These are phyloP conservation scores for Biscogniauxia sp. DNA, from an alignment of 2,329 filamentous ascomycete genomes.

Conservation along the genomic window DNA sequence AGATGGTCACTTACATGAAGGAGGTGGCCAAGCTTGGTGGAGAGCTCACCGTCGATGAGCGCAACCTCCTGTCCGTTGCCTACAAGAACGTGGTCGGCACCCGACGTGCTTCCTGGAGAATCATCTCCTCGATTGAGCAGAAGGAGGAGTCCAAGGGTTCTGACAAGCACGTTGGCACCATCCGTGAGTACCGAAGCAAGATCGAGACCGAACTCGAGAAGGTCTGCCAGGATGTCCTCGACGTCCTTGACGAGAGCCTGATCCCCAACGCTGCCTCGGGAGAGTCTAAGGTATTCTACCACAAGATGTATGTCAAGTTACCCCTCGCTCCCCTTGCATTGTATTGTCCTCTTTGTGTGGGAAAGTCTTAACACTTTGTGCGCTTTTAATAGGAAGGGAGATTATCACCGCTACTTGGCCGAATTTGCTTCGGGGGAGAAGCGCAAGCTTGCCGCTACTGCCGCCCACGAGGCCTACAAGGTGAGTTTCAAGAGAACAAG, in stretches of 20 bases:
- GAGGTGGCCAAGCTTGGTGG: slow-evolving; percentile 88
- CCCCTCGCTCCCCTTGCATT: slow-evolving; percentile 1
- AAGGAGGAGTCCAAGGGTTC: slow-evolving; percentile 99
- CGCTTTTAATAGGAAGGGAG: slow-evolving; percentile 73
- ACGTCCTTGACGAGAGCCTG: slow-evolving; percentile 87
- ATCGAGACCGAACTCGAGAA: slow-evolving; percentile 96
- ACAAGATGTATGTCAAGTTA: slow-evolving; percentile 83
- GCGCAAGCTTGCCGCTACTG: slow-evolving; percentile 83
- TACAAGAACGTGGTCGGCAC: slow-evolving; percentile 99
- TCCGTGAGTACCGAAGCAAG: slow-evolving; percentile 97
- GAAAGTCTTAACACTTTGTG: slow-evolving; percentile 7
- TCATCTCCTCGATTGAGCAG: slow-evolving; percentile 99
- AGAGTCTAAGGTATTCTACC: slow-evolving; percentile 99
- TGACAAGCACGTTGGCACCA: slow-evolving; percentile 89
- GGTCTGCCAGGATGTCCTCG: slow-evolving; percentile 96
- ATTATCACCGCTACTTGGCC: slow-evolving; percentile 93
- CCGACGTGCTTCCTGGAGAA: slow-evolving; percentile 97
- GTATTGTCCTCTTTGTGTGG: slow-evolving; percentile 1
- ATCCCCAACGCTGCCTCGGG: slow-evolving; percentile 95
- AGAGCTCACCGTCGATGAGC: slow-evolving; percentile 92
- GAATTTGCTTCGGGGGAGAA: slow-evolving; percentile 93
- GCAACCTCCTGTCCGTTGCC: slow-evolving; percentile 96
- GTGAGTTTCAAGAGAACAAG: slow-evolving; percentile 45
- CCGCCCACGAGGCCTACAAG: slow-evolving; percentile 96
- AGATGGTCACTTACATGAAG: slow-evolving; percentile 99